Evolutionary conservation across 352 stramenopile genomes (phyloP).

Genomic region (Pythium aphanidermatum): DNA sequence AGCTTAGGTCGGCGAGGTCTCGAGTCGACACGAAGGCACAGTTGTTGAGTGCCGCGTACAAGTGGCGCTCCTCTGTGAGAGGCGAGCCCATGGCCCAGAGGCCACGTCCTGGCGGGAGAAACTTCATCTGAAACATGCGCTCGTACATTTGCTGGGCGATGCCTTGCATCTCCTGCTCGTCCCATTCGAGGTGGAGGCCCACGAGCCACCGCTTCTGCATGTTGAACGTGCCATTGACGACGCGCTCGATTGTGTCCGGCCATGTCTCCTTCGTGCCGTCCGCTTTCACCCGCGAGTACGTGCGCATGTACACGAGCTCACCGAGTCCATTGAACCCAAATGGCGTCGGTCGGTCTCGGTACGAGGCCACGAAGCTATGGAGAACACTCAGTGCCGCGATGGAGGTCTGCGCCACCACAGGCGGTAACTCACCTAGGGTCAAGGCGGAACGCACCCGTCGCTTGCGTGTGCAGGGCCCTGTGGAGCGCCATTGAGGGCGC

Average conservation of each 20-base stretch:
- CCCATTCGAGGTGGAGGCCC: slow-evolving; percentile 51
- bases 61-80: slow-evolving; percentile 78
- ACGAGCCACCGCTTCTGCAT: slow-evolving; percentile 89
- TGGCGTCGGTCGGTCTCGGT: slow-evolving; percentile 39
- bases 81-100: slow-evolving; percentile 93
- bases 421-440: slow-evolving; percentile 6
- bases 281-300: slow-evolving; percentile 83
- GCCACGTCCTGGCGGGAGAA: slow-evolving; percentile 87
- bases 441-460: slow-evolving; percentile 7
- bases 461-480: background rate
- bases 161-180: slow-evolving; percentile 41
- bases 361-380: slow-evolving; percentile 46
- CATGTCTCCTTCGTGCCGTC: slow-evolving; percentile 84
- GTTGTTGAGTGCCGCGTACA: slow-evolving; percentile 92
- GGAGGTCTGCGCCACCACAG: background rate
- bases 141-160: slow-evolving; percentile 88
- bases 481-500: background rate
- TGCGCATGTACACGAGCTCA: slow-evolving; percentile 90
- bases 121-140: slow-evolving; percentile 94
- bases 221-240: slow-evolving; percentile 92
- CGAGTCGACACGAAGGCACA: slow-evolving; percentile 91
- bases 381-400: background rate
- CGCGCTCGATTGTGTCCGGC: slow-evolving; percentile 89
- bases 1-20: slow-evolving; percentile 48
- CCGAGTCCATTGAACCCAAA: slow-evolving; percentile 94